Percentiles rank a stretch among this genome's conserved stretches.
These are phyloP conservation scores for Nannizziopsis arthrosporioides DNA, from an alignment of 2,329 filamentous ascomycete species.

Conservation along the genomic window DNA sequence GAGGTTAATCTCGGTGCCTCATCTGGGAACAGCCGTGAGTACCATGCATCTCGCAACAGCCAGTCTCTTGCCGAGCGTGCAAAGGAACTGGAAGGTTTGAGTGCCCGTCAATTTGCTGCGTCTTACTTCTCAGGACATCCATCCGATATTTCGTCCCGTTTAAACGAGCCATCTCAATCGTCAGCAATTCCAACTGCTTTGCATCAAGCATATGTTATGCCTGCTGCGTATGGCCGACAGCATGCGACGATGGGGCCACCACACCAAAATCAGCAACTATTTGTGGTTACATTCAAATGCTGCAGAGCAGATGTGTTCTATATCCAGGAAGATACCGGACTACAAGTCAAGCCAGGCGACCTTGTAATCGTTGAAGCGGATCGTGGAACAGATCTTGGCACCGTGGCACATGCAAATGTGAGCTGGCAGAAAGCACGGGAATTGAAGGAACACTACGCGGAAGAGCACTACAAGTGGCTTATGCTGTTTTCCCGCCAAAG, in stretches of 20 bases:
- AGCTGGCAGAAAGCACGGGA: slow-evolving; percentile 80
- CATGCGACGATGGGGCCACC: slow-evolving; percentile 27
- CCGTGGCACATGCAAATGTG: slow-evolving; percentile 77
- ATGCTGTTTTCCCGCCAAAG: slow-evolving; percentile 93
- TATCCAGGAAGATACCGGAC: slow-evolving; percentile 85
- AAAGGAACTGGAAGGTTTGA: slow-evolving; percentile 31
- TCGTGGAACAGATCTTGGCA: slow-evolving; percentile 87
- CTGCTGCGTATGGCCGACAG: slow-evolving; percentile 29
- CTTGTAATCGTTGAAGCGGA: slow-evolving; percentile 96
- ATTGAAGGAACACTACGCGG: slow-evolving; percentile 77
- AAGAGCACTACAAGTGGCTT: slow-evolving; percentile 95
- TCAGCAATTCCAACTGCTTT: slow-evolving; percentile 28
- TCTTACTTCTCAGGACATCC: slow-evolving; percentile 32
- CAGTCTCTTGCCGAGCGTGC: slow-evolving; percentile 23
- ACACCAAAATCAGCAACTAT: slow-evolving; percentile 44
- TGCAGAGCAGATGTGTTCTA: slow-evolving; percentile 93
- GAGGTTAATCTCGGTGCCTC: slow-evolving; percentile 29
- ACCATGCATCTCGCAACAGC: slow-evolving; percentile 26
- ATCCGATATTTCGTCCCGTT: slow-evolving; percentile 26
- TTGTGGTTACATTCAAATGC: slow-evolving; percentile 94
- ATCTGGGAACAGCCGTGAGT: slow-evolving; percentile 35
- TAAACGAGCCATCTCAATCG: slow-evolving; percentile 22
- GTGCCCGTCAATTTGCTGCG: slow-evolving; percentile 31
- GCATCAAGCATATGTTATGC: slow-evolving; percentile 31
- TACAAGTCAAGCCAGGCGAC: slow-evolving; percentile 82